phyloP scores from a whole-genome alignment of 1,284 basidiomycete genomes.

The Porogramme epimiltina region DNA sequence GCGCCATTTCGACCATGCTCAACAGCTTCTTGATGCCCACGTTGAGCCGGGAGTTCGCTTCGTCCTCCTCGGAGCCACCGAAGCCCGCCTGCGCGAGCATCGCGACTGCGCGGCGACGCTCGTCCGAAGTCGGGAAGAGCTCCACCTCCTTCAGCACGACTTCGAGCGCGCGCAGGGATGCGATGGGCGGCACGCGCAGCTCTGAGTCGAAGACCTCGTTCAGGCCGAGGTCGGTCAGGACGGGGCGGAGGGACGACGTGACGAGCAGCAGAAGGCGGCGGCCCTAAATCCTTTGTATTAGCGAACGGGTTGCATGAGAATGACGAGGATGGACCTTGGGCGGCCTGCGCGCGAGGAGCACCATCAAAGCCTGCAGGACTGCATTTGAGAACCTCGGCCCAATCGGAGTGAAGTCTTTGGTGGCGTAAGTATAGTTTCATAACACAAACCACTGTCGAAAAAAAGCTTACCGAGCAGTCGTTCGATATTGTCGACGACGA shows the following conservation, averaged over 20 bases:
- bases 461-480: conserved; percentile 73
- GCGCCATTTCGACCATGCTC: conserved; percentile 93
- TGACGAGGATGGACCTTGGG: conserved; percentile 72
- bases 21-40: conserved; percentile 96
- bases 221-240: conserved; percentile 91
- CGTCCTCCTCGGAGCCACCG: conserved; percentile 50
- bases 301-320: neutral
- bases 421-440: neutral
- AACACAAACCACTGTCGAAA: neutral
- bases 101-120: conserved; percentile 61
- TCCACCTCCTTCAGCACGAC: conserved; percentile 83
- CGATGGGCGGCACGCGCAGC: conserved; percentile 84
- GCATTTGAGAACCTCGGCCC: conserved; percentile 96
- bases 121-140: conserved; percentile 68
- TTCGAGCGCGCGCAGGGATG: conserved; percentile 72
- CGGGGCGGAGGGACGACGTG: conserved; percentile 87
- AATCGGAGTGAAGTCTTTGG: conserved; percentile 94
- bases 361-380: conserved; percentile 90
- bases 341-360: conserved; percentile 87
- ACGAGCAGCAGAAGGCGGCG: conserved; percentile 92
- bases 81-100: conserved; percentile 83
- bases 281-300: conserved; percentile 50
- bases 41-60: conserved; percentile 52
- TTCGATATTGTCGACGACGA: conserved; percentile 96
- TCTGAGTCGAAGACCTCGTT: conserved; percentile 90